A percentile compares a stretch with the other conserved stretches of the same genome.
Conservation (phyloP, 352 stramenopile genomes). For the Pythium apleroticum region DNA sequence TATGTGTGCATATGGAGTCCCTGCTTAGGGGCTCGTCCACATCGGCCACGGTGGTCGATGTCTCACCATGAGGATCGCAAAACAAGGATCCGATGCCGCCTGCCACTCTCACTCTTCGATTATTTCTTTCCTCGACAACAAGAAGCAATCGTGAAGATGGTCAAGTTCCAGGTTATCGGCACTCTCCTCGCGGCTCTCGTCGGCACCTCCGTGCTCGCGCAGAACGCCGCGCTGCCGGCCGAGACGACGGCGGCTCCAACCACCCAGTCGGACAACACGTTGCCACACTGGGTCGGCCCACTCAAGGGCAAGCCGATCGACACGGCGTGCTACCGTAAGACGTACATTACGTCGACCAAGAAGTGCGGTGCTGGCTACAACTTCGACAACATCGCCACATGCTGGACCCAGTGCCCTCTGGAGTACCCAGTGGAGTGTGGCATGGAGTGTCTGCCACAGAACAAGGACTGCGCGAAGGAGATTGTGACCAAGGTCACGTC, state of each 20-base stretch:
- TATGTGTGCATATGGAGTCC: no score
- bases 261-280: neutral
- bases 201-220: constrained; percentile 6
- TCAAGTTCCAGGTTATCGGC: constrained; percentile 17
- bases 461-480: constrained; percentile 50
- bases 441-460: constrained; percentile 56
- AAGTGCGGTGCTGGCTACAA: constrained; percentile 44
- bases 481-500: constrained; percentile 42
- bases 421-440: constrained; percentile 57
- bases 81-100: no score
- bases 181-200: constrained; percentile 5
- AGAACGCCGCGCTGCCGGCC: constrained; percentile 11
- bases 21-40: no score
- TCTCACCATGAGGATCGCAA: neutral
- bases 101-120: neutral
- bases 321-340: constrained; percentile 34
- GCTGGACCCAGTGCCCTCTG: constrained; percentile 58
- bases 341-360: constrained; percentile 31
- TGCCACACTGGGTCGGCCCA: constrained; percentile 25
- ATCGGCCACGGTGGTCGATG: neutral
- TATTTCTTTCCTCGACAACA: neutral
- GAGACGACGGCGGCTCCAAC: neutral
- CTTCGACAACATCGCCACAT: constrained; percentile 47
- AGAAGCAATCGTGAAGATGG: constrained; percentile 1
- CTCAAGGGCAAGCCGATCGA: constrained; percentile 22